Percentiles rank a stretch among this genome's conserved stretches.
Evolutionary conservation across 208 protist genomes (phyloP).

Genomic region (Pavlovales sp.): DNA sequence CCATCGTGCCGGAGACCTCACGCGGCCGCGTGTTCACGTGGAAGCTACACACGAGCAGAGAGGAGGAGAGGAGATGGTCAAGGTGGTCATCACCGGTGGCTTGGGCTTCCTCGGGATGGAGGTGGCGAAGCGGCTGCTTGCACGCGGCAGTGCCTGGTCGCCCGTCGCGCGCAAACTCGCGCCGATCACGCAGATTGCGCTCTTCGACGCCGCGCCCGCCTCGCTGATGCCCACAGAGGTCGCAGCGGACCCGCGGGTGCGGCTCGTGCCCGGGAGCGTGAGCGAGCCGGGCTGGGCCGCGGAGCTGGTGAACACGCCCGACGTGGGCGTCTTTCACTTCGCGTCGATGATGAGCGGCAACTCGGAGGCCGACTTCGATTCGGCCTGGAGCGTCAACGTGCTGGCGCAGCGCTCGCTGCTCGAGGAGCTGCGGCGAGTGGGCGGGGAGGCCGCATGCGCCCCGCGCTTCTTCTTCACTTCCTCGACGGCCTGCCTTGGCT

Average conservation of each 20-base stretch:
- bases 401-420: slow-evolving; percentile 7
- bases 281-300: background rate
- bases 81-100: slow-evolving; percentile 26
- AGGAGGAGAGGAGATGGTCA: too few relatives aligned
- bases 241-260: background rate
- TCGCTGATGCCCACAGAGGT: background rate
- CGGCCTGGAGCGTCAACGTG: slow-evolving; percentile 24
- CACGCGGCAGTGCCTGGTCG: background rate
- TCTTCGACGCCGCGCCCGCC: background rate
- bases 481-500: slow-evolving; percentile 11
- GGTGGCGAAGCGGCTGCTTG: background rate
- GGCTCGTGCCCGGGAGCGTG: background rate
- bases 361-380: slow-evolving; percentile 1
- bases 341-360: slow-evolving; percentile 35
- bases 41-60: too few relatives aligned
- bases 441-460: too few relatives aligned
- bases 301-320: background rate
- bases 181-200: background rate
- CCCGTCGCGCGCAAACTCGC: background rate
- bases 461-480: slow-evolving; percentile 38
- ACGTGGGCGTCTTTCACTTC: slow-evolving; percentile 7
- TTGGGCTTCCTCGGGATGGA: slow-evolving; percentile 32
- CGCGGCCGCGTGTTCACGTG: too few relatives aligned
- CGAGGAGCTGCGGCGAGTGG: background rate
- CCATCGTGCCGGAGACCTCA: too few relatives aligned